phyloP scores from a whole-genome alignment of 2,329 filamentous ascomycete species.

The Emydomyces testavorans region DNA sequence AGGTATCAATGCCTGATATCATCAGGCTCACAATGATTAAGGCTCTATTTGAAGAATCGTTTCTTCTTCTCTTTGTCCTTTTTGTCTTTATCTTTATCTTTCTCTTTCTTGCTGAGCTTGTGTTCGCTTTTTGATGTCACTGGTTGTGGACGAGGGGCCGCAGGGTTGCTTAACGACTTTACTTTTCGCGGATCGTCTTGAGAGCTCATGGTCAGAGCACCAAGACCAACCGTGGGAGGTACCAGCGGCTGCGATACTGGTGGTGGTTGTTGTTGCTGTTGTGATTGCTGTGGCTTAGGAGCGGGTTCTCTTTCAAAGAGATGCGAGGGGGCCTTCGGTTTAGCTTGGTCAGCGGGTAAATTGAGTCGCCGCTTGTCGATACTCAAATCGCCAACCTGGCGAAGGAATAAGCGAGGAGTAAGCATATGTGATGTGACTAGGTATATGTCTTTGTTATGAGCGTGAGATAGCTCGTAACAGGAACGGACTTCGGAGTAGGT shows the following conservation, averaged over 20 bases:
- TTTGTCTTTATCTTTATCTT: constrained; percentile 31
- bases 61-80: constrained; percentile 47
- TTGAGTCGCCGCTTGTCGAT: constrained; percentile 63
- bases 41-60: constrained; percentile 24
- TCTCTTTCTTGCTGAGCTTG: constrained; percentile 8
- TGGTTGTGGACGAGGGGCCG: neutral
- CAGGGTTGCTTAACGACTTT: constrained; percentile 9
- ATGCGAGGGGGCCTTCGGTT: constrained; percentile 71
- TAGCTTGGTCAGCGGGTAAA: constrained; percentile 68
- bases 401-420: constrained; percentile 68
- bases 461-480: constrained; percentile 74
- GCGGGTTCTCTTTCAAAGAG: constrained; percentile 62
- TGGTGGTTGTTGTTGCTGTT: constrained; percentile 35
- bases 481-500: constrained; percentile 81
- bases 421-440: constrained; percentile 88
- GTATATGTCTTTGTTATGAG: constrained; percentile 69
- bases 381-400: constrained; percentile 70
- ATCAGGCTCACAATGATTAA: neutral
- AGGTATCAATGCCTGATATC: neutral
- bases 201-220: constrained; percentile 29
- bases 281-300: constrained; percentile 42
- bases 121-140: constrained; percentile 5
- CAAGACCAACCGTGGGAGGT: constrained; percentile 24
- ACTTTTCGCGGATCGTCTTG: constrained; percentile 21
- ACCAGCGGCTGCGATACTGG: constrained; percentile 21